These are phyloP conservation scores for Leccinum fallax DNA, from an alignment of 1,284 basidiomycete genomes.

Conservation along the genomic window DNA sequence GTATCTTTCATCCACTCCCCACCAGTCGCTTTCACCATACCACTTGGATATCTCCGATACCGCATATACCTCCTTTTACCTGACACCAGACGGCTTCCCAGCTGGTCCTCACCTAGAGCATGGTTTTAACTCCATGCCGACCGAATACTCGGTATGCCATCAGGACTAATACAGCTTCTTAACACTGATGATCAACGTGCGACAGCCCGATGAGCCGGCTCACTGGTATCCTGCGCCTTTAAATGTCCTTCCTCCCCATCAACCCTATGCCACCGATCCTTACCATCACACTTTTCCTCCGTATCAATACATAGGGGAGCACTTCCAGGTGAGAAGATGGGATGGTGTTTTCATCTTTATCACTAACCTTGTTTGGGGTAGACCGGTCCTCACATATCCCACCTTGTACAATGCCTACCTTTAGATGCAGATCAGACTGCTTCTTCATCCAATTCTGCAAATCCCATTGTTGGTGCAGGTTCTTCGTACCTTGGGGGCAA, in stretches of 20 bases:
- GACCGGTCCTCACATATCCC: not conserved
- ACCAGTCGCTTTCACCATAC: not conserved
- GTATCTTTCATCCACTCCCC: not conserved
- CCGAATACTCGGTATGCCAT: conserved; percentile 3
- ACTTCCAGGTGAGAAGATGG: not conserved
- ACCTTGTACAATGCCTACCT: too few species aligned
- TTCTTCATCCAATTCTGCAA: not conserved
- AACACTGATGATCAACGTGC: not conserved
- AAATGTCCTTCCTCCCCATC: not conserved
- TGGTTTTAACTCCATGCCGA: not conserved
- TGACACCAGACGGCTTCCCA: not conserved
- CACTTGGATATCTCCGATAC: not conserved
- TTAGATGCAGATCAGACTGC: too few species aligned
- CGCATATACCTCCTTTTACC: not conserved
- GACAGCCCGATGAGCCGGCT: not conserved
- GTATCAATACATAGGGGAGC: not conserved
- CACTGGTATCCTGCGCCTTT: not conserved
- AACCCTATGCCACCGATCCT: too few species aligned
- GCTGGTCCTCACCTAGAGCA: not conserved
- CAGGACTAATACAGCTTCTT: not conserved
- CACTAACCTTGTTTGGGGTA: not conserved
- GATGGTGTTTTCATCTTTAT: not conserved
- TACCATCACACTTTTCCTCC: too few species aligned
- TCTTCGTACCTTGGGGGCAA: too few species aligned
- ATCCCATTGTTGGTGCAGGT: not conserved